Percentiles rank a stretch among this genome's conserved stretches.
Evolutionary conservation across 805 yeast genomes (phyloP).

Genomic region (Wickerhamiella domercqiae): DNA sequence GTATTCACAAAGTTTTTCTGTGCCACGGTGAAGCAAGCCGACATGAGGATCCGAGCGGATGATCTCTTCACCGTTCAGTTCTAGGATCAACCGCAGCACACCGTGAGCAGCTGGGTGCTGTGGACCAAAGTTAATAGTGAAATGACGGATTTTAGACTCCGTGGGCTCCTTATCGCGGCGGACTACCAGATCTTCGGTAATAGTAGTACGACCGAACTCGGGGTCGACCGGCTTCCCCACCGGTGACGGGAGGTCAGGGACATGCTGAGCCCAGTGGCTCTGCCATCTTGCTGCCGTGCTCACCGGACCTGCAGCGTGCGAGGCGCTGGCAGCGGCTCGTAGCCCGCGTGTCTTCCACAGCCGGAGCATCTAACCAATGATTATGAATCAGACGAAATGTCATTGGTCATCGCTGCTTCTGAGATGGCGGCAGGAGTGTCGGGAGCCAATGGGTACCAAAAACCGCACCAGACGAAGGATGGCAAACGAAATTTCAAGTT

Average conservation of each 20-base stretch:
- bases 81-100: slow-evolving; percentile 71
- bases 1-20: slow-evolving; percentile 74
- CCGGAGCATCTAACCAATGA: too few relatives aligned
- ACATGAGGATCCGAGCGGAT: slow-evolving; percentile 80
- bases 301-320: slow-evolving; percentile 1
- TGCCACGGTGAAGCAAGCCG: slow-evolving; percentile 76
- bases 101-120: slow-evolving; percentile 96
- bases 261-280: slow-evolving; percentile 11
- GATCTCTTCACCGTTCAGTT: slow-evolving; percentile 78
- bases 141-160: slow-evolving; percentile 53
- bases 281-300: background rate
- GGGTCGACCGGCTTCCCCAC: slow-evolving; percentile 22
- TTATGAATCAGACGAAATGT: too few relatives aligned
- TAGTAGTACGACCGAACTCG: slow-evolving; percentile 20
- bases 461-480: too few relatives aligned
- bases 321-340: slow-evolving; percentile 5
- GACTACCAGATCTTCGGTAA: slow-evolving; percentile 21
- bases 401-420: too few relatives aligned
- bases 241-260: slow-evolving; percentile 16
- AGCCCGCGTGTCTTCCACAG: slow-evolving; percentile 1
- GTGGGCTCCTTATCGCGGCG: slow-evolving; percentile 15
- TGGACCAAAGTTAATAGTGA: slow-evolving; percentile 82
- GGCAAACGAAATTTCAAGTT: too few relatives aligned
- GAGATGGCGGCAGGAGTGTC: too few relatives aligned
- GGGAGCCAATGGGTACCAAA: too few relatives aligned